Base-by-base conservation (phyloP, 2,329 filamentous ascomycete species). In the Exophiala sp. region DNA sequence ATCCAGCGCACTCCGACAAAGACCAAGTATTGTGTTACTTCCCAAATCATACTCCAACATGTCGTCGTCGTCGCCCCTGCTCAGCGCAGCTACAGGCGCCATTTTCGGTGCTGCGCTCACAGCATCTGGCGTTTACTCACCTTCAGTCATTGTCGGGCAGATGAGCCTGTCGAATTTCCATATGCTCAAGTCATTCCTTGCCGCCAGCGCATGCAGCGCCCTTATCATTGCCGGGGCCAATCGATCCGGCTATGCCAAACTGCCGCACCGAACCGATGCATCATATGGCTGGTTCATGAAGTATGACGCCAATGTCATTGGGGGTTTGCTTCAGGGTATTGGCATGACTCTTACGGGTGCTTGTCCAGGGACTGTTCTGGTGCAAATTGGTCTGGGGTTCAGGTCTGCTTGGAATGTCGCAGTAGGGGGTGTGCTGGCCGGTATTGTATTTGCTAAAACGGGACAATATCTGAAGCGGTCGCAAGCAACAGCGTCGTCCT, bases 321-420 rank as follows among this genome's bases (percentile, higher is more conserved):
- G 83, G 48, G 83, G 82, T 3, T 61, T 71, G 13, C 65, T 85
- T 2, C 73, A 83, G 21, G 82, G 83, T 29, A 64, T 75, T n/a
- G 83, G 83, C 48, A 84, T 86, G 81, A 74, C 79, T 4, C 66
- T 85, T 13, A 77, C 81, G 0, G 81, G 81, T 7, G 77, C 81
- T 0, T 85, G 82, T 52, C 81, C 83, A 0, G 83, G 83, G 0
- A 83, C 81, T 0, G 73, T 84, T 4, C 73, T 83, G 42, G 75
- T 77, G 0, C 82, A 86, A 64, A 60, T 80, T 9, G 80, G 74
- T 1, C 68, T 74, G 10, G 75, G 78, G 1, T 68, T 81, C 2
- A 66, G 61, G 1, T 73, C 76, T 0, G 79, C 79, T 0, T 62
- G 73, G 32, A 76, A 72, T 46, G 75, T 77, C 0, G 65, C 84